Percentiles rank a stretch among this genome's conserved stretches.
Conservation (phyloP, 2,329 filamentous ascomycete species). For the Stagonosporopsis tanaceti region DNA sequence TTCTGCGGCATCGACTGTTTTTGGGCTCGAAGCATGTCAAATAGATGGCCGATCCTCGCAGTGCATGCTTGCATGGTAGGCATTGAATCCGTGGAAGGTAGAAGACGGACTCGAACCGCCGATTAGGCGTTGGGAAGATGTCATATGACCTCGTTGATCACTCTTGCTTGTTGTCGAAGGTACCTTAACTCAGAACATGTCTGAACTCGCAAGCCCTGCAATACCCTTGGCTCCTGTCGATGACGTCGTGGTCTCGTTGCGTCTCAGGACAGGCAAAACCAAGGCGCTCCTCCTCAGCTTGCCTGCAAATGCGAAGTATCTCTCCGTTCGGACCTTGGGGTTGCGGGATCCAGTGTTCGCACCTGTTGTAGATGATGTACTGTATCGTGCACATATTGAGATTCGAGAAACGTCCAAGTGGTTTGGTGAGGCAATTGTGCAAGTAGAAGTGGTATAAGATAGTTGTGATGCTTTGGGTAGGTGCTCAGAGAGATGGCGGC, state of each 20-base stretch:
- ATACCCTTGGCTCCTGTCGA: slow-evolving; percentile 43
- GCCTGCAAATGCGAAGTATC: slow-evolving; percentile 39
- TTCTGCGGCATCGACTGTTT: background rate
- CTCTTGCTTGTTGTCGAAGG: background rate
- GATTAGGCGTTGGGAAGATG: background rate
- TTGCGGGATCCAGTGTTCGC: slow-evolving; percentile 45
- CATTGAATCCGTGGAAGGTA: background rate
- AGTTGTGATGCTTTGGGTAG: background rate
- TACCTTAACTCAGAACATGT: slow-evolving; percentile 21
- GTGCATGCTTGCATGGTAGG: background rate
- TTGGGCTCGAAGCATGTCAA: background rate
- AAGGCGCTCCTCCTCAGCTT: slow-evolving; percentile 37
- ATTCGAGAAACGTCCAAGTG: background rate
- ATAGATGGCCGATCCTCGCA: background rate
- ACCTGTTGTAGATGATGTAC: slow-evolving; percentile 41
- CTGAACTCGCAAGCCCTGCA: slow-evolving; percentile 44
- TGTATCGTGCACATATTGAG: slow-evolving; percentile 41
- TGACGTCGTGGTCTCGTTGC: slow-evolving; percentile 40
- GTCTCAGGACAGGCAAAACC: slow-evolving; percentile 38
- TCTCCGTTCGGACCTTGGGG: slow-evolving; percentile 38
- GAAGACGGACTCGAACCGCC: background rate
- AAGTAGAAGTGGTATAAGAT: background rate
- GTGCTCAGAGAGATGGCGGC: background rate
- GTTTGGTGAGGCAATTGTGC: background rate
- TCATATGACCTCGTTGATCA: background rate